Evolutionary conservation across 768 basidiomycete species (phyloP).

Genomic region (Xerocomellus chrysenteron): DNA sequence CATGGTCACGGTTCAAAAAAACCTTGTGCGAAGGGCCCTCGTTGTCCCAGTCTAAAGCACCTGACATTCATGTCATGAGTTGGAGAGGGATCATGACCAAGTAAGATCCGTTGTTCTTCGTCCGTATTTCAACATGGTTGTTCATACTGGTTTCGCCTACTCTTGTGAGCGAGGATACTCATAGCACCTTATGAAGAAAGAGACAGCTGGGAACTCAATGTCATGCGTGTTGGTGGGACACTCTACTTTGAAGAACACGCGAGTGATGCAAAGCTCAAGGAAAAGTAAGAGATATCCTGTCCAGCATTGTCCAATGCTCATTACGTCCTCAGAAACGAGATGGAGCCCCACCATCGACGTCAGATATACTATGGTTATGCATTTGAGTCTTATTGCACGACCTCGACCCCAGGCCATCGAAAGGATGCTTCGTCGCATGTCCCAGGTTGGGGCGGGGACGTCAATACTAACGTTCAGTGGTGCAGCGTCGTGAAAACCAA

Average conservation of each 20-base stretch:
- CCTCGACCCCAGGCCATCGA: slow-evolving; percentile 28
- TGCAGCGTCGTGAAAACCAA: slow-evolving; percentile 87
- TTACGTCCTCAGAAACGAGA: slow-evolving; percentile 50
- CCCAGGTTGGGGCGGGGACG: slow-evolving; percentile 72
- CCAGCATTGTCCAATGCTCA: not conserved
- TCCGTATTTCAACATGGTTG: not conserved
- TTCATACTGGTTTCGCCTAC: slow-evolving; percentile 17
- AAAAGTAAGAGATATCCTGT: slow-evolving; percentile 52
- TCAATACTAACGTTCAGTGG: slow-evolving; percentile 89
- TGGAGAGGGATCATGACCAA: slow-evolving; percentile 89
- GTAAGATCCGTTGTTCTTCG: slow-evolving; percentile 40
- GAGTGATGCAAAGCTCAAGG: slow-evolving; percentile 53
- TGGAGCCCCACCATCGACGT: slow-evolving; percentile 59
- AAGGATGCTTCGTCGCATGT: slow-evolving; percentile 26
- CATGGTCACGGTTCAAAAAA: slow-evolving; percentile 45
- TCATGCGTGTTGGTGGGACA: slow-evolving; percentile 70
- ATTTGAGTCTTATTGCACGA: slow-evolving; percentile 87
- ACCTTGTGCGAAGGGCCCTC: slow-evolving; percentile 35
- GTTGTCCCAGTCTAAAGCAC: slow-evolving; percentile 20
- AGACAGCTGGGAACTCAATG: slow-evolving; percentile 80
- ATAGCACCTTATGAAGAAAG: slow-evolving; percentile 80
- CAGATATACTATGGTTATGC: slow-evolving; percentile 84
- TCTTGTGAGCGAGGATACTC: slow-evolving; percentile 62
- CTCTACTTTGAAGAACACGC: slow-evolving; percentile 75
- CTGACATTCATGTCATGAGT: slow-evolving; percentile 55